Evolutionary conservation across 2,329 filamentous ascomycete genomes (phyloP).

Genomic region (Hypoxylon sp.): DNA sequence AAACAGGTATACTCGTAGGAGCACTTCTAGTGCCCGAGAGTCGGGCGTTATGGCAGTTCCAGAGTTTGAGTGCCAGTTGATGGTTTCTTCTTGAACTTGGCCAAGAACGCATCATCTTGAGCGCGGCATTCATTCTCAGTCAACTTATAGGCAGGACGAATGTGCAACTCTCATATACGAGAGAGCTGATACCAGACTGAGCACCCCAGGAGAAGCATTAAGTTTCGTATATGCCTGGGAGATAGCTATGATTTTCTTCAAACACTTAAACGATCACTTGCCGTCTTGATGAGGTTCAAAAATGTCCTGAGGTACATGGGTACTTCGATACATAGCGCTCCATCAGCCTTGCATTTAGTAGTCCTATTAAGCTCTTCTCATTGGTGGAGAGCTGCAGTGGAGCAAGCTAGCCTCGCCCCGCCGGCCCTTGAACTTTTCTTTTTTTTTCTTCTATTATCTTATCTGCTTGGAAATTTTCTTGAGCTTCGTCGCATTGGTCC

Average conservation of each 20-base stretch:
- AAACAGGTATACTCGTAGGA: slow-evolving; percentile 21
- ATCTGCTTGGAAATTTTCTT: slow-evolving; percentile 28
- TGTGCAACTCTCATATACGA: background rate
- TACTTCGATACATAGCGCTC: background rate
- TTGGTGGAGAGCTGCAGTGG: slow-evolving; percentile 7
- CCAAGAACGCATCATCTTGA: slow-evolving; percentile 34
- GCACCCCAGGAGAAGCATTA: background rate
- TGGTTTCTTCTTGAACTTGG: slow-evolving; percentile 24
- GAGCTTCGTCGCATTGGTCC: slow-evolving; percentile 18
- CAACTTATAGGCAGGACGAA: background rate
- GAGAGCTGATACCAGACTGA: background rate
- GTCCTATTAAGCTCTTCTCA: slow-evolving; percentile 1
- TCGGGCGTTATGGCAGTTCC: slow-evolving; percentile 13
- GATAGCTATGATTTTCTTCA: too few relatives aligned
- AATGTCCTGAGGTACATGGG: slow-evolving; percentile 15
- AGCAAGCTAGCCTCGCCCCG: slow-evolving; percentile 37
- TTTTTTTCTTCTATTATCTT: slow-evolving; percentile 36
- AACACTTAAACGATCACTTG: too few relatives aligned
- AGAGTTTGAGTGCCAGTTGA: slow-evolving; percentile 15
- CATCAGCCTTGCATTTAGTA: slow-evolving; percentile 12
- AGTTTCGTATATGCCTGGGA: too few relatives aligned
- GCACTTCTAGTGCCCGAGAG: slow-evolving; percentile 14
- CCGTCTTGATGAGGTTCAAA: background rate
- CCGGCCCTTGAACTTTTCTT: too few relatives aligned
- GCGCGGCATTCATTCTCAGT: slow-evolving; percentile 27